Evolutionary conservation across 169 alveolate genomes (phyloP).

Genomic region (Pseudocohnilembus persalinus): DNA sequence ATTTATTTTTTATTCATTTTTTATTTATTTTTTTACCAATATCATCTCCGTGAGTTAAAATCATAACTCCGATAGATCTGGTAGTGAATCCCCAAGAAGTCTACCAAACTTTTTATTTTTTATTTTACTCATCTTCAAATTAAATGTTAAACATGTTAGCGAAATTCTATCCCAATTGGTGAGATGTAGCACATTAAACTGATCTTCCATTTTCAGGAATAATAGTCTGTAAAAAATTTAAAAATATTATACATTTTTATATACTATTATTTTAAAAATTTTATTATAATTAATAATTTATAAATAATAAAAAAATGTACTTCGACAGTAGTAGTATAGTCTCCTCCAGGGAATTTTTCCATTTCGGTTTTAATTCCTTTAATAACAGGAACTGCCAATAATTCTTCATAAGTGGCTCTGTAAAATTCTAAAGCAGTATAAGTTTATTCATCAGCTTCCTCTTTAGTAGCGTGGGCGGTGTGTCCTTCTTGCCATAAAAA

Average conservation of each 20-base stretch:
- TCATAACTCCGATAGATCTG: conserved; percentile 94
- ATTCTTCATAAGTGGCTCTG: conserved; percentile 93
- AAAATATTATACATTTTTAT: no score
- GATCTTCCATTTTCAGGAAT: conserved; percentile 99
- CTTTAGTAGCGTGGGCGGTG: conserved; percentile 98
- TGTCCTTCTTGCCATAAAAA: conserved; percentile 99
- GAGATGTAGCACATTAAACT: conserved; percentile 98
- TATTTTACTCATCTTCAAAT: conserved; percentile 93
- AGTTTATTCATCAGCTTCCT: conserved; percentile 94
- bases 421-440: conserved; percentile 89
- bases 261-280: no score
- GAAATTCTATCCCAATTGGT: conserved; percentile 97
- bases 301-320: neutral
- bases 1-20: neutral
- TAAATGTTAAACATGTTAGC: conserved; percentile 97
- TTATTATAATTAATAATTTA: no score
- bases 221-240: conserved; percentile 58
- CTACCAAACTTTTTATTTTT: conserved; percentile 92
- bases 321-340: conserved; percentile 96
- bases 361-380: conserved; percentile 96
- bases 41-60: conserved; percentile 98
- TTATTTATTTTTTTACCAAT: conserved; percentile 36
- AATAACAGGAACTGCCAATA: conserved; percentile 98
- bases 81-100: conserved; percentile 99
- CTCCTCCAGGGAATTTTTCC: conserved; percentile 99